Base-by-base conservation (phyloP, 2,329 filamentous ascomycete species). In the Moelleriella libera region DNA sequence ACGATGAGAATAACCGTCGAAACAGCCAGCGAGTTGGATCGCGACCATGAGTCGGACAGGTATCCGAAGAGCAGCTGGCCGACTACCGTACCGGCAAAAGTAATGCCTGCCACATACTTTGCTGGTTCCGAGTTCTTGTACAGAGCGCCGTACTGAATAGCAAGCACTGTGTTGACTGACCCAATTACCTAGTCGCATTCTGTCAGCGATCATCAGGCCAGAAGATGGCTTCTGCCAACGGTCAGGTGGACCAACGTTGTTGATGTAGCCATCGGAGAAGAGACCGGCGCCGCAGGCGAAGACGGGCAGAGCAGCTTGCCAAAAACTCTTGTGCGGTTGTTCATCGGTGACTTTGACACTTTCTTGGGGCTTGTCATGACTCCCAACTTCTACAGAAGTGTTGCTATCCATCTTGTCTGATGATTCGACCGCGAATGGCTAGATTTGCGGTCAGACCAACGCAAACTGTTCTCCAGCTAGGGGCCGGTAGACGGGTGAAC, bases 191-290 rank as follows among this genome's bases (percentile, higher is more conserved):
- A 47, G 6, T 7, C 14, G 14, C 40, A 29, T 5, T 14, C 45
- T 42, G 44, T n/a, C 44, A 6, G 30, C 29, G 29, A 30, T 28
- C 7, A 21, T 21, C 21, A 21, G 21, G 21, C 21, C 21, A 21
- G 21, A 21, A 21, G 2, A 21, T 21, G 21, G 21, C 21, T 21
- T 21, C 21, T 21, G 21, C 21, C 21, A 37, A 37, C 8, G 40
- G 40, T 7, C 14, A 41, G 6, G n/a, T n/a, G 11, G 11, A n/a
- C 61, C 52, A 67, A 88, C 85, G 58, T 86, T 88, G 66, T 94
- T 94, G 60, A 95, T 78, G 63, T 95, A 95, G 12, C 89, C 89
- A 63, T 95, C 89, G 29, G 83, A 88, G 65, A 95, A 95, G 2
- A 95, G 73, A 57, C 89, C 89, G 46, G 88, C 85, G 53, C 89